These are phyloP conservation scores for Ustilago tritici DNA, from an alignment of 1,284 basidiomycete species.

Conservation along the genomic window DNA sequence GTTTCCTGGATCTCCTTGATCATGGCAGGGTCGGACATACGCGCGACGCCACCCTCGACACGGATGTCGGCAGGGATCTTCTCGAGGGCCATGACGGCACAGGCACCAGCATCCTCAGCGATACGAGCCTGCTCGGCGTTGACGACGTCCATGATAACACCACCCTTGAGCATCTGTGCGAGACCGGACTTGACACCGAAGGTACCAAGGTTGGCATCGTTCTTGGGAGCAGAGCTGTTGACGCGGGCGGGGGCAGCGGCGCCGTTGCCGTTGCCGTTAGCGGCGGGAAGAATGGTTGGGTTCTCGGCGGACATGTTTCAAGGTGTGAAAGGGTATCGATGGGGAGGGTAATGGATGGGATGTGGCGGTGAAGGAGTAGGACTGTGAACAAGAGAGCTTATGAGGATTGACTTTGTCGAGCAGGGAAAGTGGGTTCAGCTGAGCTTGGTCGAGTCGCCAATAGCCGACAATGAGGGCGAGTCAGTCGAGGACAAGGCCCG, in stretches of 20 bases:
- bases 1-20: slow-evolving; percentile 91
- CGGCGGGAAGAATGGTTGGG: slow-evolving; percentile 66
- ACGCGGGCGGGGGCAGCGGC: slow-evolving; percentile 53
- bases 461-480: not conserved
- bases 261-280: slow-evolving; percentile 61
- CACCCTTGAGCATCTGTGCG: slow-evolving; percentile 71
- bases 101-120: slow-evolving; percentile 96
- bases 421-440: slow-evolving; percentile 5
- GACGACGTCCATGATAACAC: slow-evolving; percentile 73
- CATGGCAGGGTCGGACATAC: slow-evolving; percentile 83
- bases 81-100: slow-evolving; percentile 90
- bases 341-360: slow-evolving; percentile 6
- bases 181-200: slow-evolving; percentile 86
- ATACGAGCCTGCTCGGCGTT: slow-evolving; percentile 91
- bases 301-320: slow-evolving; percentile 67
- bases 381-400: slow-evolving; percentile 12
- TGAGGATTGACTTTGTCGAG: not conserved
- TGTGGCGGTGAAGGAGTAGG: not conserved
- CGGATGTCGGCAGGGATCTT: slow-evolving; percentile 93
- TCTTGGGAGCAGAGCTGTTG: slow-evolving; percentile 75
- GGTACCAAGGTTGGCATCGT: slow-evolving; percentile 77
- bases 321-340: slow-evolving; percentile 10
- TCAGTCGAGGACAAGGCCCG: not conserved
- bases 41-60: slow-evolving; percentile 67
- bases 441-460: slow-evolving; percentile 22